Evolutionary conservation across 2,329 filamentous ascomycete species (phyloP), one percentile per base, ranked within the genome.

Genomic region (Endocalyx cinctus): DNA sequence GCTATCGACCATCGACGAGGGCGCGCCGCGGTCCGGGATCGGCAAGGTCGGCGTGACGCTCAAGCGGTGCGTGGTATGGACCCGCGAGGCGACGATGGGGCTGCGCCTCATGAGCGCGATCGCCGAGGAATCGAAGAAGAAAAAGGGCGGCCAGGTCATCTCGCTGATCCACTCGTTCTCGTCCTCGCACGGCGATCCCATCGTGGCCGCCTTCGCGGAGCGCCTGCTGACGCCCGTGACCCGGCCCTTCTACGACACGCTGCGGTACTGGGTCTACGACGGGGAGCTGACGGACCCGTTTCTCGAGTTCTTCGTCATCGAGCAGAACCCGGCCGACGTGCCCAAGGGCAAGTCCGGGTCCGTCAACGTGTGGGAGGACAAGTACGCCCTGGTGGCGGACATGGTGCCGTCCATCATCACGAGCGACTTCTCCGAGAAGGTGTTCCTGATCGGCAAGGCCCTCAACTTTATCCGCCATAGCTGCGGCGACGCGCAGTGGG

Each of bases 381-480:
- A 97, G 58, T 98, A 95, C 63, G 84, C 87, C 52, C 72, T 96
- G 25, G 82, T 86, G 47, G 74, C 84, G 38, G 73, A 77, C 29
- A 92, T 96, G 84, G 81, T 96, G 16, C 92, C 92, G 0, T 89
- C 83, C 26, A 97, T 97, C 52, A 88, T 96, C 47, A 94, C 87
- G 0, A 74, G 84, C 27, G 89, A 95, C 41, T 96, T 98, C 62
- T 88, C 92, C 0, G 87, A 92, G 47, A 96, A 96, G 55, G 87
- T 98, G 5, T 97, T 97, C 51, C 67, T 98, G 6, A 98, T 98
- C 48, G 92, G 92, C 36, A 98, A 98, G 60, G 95, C 89, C 4
- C 73, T 98, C 34, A 98, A 98, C 60, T 98, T 98, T 61, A 96
- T 98, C 56, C 82, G 92, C 16, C 89, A 96, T 60, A 90, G 88